Evolutionary conservation across 176 grass and related monocot species (phyloP).

Genomic region (Zoysia pacifica): DNA sequence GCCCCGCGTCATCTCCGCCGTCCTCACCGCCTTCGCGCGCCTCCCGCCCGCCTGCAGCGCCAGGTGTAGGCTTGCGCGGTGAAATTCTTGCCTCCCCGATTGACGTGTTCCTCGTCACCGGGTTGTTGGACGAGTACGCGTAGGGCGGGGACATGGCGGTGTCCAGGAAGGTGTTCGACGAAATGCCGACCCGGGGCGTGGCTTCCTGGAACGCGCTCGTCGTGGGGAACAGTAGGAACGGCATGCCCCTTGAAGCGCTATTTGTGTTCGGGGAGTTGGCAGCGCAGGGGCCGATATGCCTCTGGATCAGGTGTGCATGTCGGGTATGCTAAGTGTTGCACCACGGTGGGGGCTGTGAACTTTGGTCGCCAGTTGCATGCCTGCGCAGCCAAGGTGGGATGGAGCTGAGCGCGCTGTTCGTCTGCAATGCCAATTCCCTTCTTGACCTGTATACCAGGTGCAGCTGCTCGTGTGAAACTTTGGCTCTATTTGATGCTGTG

Average conservation of each 20-base stretch:
- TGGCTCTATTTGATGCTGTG: constrained; percentile 36
- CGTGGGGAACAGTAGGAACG: constrained; percentile 44
- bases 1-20: constrained; percentile 14
- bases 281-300: not conserved
- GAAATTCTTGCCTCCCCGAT: constrained; percentile 19
- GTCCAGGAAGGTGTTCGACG: constrained; percentile 40
- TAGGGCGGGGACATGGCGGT: constrained; percentile 42
- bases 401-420: constrained; percentile 19
- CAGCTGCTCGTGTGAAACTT: constrained; percentile 24
- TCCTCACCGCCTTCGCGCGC: constrained; percentile 43
- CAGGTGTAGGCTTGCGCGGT: constrained; percentile 49
- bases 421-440: constrained; percentile 48
- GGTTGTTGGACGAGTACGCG: constrained; percentile 46
- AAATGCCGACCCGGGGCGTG: constrained; percentile 28
- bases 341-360: not conserved
- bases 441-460: constrained; percentile 62
- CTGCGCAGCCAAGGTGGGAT: constrained; percentile 39
- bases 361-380: constrained; percentile 46
- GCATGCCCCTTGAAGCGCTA: constrained; percentile 24
- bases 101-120: constrained; percentile 45
- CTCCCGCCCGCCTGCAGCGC: constrained; percentile 3
- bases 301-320: constrained; percentile 44
- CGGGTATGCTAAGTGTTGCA: constrained; percentile 29
- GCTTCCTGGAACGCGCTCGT: constrained; percentile 58
- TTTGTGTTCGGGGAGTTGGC: constrained; percentile 31